A percentile compares a stretch with the other conserved stretches of the same genome.
Conservation (phyloP, 2,329 filamentous ascomycete species). For the Alternaria ventricosa region DNA sequence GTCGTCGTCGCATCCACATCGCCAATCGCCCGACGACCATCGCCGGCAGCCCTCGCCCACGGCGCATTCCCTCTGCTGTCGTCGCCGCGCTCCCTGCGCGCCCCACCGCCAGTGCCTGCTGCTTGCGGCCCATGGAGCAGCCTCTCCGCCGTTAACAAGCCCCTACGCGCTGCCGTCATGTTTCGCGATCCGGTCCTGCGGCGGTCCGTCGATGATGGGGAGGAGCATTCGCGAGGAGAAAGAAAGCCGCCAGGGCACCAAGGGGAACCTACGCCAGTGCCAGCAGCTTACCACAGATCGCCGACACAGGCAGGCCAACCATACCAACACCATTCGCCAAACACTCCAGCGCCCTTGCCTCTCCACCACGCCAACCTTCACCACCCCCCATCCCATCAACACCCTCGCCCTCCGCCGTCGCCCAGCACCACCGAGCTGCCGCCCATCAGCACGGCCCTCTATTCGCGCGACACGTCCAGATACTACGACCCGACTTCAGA, state of each 20-base stretch:
- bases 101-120: slow-evolving; percentile 8
- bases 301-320: slow-evolving; percentile 47
- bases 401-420: slow-evolving; percentile 24
- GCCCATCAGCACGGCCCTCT: slow-evolving; percentile 48
- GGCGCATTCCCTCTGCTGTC: slow-evolving; percentile 22
- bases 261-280: slow-evolving; percentile 37
- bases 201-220: slow-evolving; percentile 40
- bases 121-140: slow-evolving; percentile 21
- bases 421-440: slow-evolving; percentile 50
- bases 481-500: slow-evolving; percentile 60
- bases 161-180: slow-evolving; percentile 25
- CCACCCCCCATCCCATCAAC: slow-evolving; percentile 27
- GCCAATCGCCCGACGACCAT: slow-evolving; percentile 16
- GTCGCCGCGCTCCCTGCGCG: slow-evolving; percentile 8
- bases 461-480: slow-evolving; percentile 51
- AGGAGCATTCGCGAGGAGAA: slow-evolving; percentile 36
- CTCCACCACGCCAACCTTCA: slow-evolving; percentile 36
- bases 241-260: slow-evolving; percentile 45
- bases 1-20: slow-evolving; percentile 8
- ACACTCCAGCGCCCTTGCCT: slow-evolving; percentile 43
- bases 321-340: slow-evolving; percentile 45
- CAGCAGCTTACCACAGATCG: slow-evolving; percentile 47
- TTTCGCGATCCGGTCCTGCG: slow-evolving; percentile 40
- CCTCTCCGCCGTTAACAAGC: neutral
- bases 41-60: slow-evolving; percentile 25